These are phyloP conservation scores for Silene vulgaris DNA, from an alignment of 179 eudicot genomes.

Conservation along the genomic window DNA sequence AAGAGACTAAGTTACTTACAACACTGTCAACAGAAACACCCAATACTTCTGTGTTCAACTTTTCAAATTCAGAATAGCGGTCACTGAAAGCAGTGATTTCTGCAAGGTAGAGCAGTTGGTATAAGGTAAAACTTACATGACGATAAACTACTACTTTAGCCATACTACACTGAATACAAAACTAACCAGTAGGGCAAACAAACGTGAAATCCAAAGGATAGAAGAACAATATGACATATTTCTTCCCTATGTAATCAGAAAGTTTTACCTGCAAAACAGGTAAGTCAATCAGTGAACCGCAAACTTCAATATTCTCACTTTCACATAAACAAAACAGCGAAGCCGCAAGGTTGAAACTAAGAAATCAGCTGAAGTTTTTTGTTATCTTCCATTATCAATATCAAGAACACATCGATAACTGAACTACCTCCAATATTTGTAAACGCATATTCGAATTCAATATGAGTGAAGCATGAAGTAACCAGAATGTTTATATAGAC, in stretches of 20 bases:
- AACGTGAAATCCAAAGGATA: slow-evolving; percentile 95
- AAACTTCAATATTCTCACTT: not conserved
- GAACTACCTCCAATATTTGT: not conserved
- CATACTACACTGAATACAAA: slow-evolving; percentile 1
- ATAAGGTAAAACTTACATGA: not conserved
- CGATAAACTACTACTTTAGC: not conserved
- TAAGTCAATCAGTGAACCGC: not conserved
- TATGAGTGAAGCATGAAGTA: not conserved
- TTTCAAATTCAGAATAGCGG: slow-evolving; percentile 79
- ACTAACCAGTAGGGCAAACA: slow-evolving; percentile 97
- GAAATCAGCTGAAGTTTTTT: not conserved
- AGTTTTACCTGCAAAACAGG: slow-evolving; percentile 74
- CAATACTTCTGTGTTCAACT: slow-evolving; percentile 74
- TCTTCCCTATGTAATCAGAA: slow-evolving; percentile 86
- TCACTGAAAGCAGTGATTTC: slow-evolving; percentile 99
- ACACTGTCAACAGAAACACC: slow-evolving; percentile 95
- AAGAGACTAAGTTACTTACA: slow-evolving; percentile 39
- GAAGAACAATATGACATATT: slow-evolving; percentile 89
- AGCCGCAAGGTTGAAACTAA: not conserved
- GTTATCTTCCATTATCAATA: not conserved
- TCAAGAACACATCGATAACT: not conserved
- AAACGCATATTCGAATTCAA: not conserved
- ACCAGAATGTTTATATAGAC: not conserved
- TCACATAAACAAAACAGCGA: not conserved
- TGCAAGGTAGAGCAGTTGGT: slow-evolving; percentile 26